Evolutionary conservation across 1,139 yeast species (phyloP), one percentile per base, ranked within the genome.

Genomic region (Saccharomyces hybrid): DNA sequence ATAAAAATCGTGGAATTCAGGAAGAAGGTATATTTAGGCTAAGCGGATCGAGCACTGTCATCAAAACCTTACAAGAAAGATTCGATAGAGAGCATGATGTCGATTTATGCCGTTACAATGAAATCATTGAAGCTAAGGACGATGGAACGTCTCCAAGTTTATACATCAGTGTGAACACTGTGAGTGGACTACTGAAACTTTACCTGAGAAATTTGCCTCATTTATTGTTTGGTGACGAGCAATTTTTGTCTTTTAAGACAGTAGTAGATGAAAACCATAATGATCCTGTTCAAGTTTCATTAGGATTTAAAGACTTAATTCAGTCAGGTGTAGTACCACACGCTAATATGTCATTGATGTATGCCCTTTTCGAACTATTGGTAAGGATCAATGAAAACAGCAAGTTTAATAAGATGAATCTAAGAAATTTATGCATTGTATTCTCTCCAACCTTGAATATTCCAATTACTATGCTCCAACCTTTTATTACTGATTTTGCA

Each of bases 11-110:
- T 9, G 97, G 96, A 0, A 75, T 86, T 19, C 81, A 80, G 59
- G 96, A 89, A 69, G 97, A 91, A 67, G 99, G 99, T 2, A 81
- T 93, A 1, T 93, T 93, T 73, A 77, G 99, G 59, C 75, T 91
- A 55, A 88, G 95, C 70, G 99, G 99, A 2, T 87, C 96, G 34
- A 88, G 93, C 53, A 80, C 91, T 0, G 78, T 85, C 50, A 88
- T 93, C 27, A 80, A 88, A 56, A 80, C 78, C 46, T 76, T 93
- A 50, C 88, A 87, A 64, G 88, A 84, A 47, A 76, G 75, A 51
- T 93, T 90, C 70, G 83, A 83, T 64, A 69, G 64, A 27, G 76
- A 79, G 14, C 80, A 79, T 59, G 98, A 91, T 68, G 74, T 88
- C 52, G 90, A 90, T 65, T 73, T 93, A 55, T 76, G 60, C 64